A percentile compares a stretch with the other conserved stretches of the same genome.
Evolutionary conservation across 148 eudicot genomes (phyloP).

Genomic region (Rhododendron mucronatum): DNA sequence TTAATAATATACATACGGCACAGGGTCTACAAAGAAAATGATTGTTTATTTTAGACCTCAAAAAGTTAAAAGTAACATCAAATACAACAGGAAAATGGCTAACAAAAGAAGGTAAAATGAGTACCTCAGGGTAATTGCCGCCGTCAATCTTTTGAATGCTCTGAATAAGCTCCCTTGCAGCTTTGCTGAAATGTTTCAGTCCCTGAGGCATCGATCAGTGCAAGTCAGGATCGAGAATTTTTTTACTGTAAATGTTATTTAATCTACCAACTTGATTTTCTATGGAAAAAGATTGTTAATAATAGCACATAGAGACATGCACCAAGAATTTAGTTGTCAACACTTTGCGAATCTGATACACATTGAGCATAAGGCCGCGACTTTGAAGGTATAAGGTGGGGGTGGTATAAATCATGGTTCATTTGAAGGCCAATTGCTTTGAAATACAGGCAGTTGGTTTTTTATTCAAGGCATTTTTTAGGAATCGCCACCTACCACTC

Average conservation of each 20-base stretch:
- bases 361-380: neutral
- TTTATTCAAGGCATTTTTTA: neutral
- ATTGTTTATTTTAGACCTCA: neutral
- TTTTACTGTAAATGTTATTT: too few relatives aligned
- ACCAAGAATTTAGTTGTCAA: neutral
- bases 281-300: neutral
- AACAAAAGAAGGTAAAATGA: neutral
- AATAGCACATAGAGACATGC: neutral
- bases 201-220: constrained; percentile 41
- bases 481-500: constrained; percentile 19
- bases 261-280: neutral
- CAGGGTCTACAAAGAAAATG: constrained; percentile 45
- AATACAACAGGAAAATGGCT: neutral
- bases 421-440: neutral
- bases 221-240: neutral
- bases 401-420: neutral
- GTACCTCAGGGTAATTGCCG: constrained; percentile 81
- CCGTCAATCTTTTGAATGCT: constrained; percentile 75
- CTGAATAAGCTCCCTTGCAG: constrained; percentile 83
- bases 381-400: neutral
- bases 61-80: neutral
- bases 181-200: constrained; percentile 73
- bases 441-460: neutral
- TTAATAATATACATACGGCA: constrained; percentile 90
- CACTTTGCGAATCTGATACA: neutral